A percentile compares a stretch with the other conserved stretches of the same genome.
These are phyloP conservation scores for Paecilomyces formosus DNA, from an alignment of 2,329 filamentous ascomycete genomes.

Conservation along the genomic window DNA sequence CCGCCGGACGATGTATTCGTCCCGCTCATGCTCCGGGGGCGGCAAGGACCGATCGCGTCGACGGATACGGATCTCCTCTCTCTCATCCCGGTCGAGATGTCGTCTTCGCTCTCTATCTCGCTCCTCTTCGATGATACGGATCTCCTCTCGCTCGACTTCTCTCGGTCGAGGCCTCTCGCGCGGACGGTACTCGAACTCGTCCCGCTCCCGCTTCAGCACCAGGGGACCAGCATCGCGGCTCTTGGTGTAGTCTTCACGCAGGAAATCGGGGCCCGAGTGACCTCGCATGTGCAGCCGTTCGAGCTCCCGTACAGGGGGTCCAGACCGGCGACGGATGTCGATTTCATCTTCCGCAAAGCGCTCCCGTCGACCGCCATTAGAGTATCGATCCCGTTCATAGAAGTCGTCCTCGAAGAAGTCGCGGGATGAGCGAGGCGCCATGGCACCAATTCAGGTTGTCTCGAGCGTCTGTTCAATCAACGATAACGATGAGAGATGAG, in stretches of 20 bases:
- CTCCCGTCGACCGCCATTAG: conserved; percentile 16
- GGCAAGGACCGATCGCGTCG: conserved; percentile 16
- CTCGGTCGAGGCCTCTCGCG: conserved; percentile 12
- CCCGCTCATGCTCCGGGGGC: conserved; percentile 3
- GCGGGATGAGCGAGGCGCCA: conserved; percentile 23
- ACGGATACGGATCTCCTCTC: conserved; percentile 27
- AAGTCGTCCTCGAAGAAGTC: conserved; percentile 24
- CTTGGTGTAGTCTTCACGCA: conserved; percentile 24
- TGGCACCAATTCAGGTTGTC: conserved; percentile 6
- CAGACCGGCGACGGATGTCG: conserved; percentile 22
- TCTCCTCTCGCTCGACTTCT: conserved; percentile 12
- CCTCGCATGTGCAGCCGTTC: conserved; percentile 34
- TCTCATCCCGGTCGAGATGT: conserved; percentile 12
- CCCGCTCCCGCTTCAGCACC: conserved; percentile 19
- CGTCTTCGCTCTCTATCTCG: conserved; percentile 9
- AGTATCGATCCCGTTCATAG: conserved; percentile 18
- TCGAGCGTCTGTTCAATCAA: background rate
- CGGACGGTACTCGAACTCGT: conserved; percentile 18
- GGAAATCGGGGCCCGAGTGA: conserved; percentile 23
- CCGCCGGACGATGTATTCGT: conserved; percentile 2
- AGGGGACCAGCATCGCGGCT: conserved; percentile 22
- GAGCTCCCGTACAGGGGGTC: conserved; percentile 37
- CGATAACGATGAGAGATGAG: background rate
- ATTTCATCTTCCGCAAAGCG: conserved; percentile 21
- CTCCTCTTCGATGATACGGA: conserved; percentile 20